These are phyloP conservation scores for Henckelia pumila DNA, from an alignment of 257 asterid species.

Conservation along the genomic window DNA sequence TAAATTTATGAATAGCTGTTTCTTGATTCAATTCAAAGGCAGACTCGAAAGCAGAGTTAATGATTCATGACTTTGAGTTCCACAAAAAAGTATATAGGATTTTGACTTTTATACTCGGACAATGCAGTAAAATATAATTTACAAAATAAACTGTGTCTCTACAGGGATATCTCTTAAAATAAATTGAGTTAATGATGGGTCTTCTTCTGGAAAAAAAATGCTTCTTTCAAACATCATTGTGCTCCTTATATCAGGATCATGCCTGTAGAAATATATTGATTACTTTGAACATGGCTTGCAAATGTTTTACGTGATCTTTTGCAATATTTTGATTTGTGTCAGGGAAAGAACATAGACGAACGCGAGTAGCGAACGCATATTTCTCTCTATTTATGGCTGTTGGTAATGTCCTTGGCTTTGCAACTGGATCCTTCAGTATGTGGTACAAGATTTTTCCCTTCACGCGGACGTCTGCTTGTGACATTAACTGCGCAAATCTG, in stretches of 20 bases:
- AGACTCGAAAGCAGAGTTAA: background rate
- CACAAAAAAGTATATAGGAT: background rate
- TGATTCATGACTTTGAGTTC: background rate
- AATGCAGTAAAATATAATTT: background rate
- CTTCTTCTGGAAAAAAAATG: background rate
- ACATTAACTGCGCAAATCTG: constrained; percentile 72
- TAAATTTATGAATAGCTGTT: no score
- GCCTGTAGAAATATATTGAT: background rate
- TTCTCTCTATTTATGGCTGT: constrained; percentile 81
- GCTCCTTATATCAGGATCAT: background rate
- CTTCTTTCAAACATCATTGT: background rate
- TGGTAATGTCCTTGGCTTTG: constrained; percentile 81
- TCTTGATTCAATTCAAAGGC: background rate
- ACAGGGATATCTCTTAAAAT: background rate
- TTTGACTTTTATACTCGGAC: background rate
- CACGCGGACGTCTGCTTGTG: constrained; percentile 66
- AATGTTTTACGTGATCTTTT: constrained; percentile 18
- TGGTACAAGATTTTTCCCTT: constrained; percentile 84
- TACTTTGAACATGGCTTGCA: constrained; percentile 13
- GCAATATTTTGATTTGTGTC: constrained; percentile 24
- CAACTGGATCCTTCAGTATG: constrained; percentile 73
- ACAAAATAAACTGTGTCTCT: background rate
- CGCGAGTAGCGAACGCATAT: constrained; percentile 80
- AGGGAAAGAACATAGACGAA: constrained; percentile 83
- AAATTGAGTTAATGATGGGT: background rate